Conservation (phyloP, 441 rosid species). For the Bruguiera hainesii region DNA sequence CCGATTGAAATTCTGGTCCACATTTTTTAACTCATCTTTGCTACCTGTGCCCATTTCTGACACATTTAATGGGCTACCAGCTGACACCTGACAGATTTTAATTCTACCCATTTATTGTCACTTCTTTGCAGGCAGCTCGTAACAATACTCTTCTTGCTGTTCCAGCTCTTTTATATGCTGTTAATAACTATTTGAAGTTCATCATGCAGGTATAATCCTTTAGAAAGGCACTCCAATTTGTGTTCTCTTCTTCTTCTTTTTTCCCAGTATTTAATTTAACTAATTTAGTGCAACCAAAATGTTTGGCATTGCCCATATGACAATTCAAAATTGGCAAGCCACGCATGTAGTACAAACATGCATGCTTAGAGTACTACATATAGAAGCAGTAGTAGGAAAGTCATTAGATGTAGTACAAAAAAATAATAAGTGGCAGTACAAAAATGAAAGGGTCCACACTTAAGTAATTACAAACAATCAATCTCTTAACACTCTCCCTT, state of each 20-base stretch:
- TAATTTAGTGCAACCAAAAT: neutral
- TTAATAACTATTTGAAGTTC: slow-evolving; percentile 96
- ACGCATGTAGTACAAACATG: too few species aligned
- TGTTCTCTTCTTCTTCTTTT: neutral
- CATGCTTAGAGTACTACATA: too few species aligned
- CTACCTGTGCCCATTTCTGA: neutral
- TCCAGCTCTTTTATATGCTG: slow-evolving; percentile 92
- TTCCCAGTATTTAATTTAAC: neutral
- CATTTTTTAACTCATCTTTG: too few species aligned
- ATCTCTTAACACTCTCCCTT: too few species aligned
- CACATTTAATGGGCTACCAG: neutral
- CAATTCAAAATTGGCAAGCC: too few species aligned
- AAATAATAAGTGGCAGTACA: too few species aligned
- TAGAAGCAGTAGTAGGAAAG: too few species aligned
- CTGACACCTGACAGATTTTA: neutral
- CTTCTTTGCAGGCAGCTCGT: slow-evolving; percentile 81
- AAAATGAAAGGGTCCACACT: too few species aligned
- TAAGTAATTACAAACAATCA: too few species aligned
- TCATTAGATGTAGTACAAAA: too few species aligned
- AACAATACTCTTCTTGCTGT: slow-evolving; percentile 93
- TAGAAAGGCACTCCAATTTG: neutral
- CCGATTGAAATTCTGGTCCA: too few species aligned
- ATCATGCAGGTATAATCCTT: slow-evolving; percentile 79
- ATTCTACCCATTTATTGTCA: neutral
- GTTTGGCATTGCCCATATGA: too few species aligned